Base-by-base conservation (phyloP, 805 yeast species). In the Blastobotrys americana region DNA sequence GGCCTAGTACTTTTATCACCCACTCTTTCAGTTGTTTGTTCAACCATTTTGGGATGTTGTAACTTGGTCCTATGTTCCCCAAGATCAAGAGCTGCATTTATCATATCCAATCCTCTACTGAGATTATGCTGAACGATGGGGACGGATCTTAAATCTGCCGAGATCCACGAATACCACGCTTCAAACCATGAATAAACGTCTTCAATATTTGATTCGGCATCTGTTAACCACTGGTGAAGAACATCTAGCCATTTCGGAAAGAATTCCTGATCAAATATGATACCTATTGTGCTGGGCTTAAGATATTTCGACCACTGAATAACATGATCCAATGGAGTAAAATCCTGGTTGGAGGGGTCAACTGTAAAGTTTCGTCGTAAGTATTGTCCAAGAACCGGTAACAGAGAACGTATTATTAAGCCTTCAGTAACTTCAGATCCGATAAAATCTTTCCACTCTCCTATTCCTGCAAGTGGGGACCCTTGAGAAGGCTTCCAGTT, bases 211-310 rank as follows among this genome's bases (percentile, higher is more conserved):
- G 8, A 34, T 9, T 50, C 48, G 1, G 46, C 31, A 2, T 53
- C 44, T 22, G 33, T 39, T 4, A 64, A 48, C 68, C 69, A 65
- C 37, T 52, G 43, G 16, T 49, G 48, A 16, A 69, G 53, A 3
- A 54, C 54, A 9, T 48, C 47, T 17, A 53, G 42, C 67, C 71
- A 58, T 9, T 71, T 67, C 45, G 73, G 71, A 51, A 73, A 68
- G 16, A 71, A 52, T 18, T 54, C 60, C 33, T 59, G 50, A 37
- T 60, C 65, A 22, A 74, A 28, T 2, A 73, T 34, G 3, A 37
- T 33, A 4, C 50, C 48, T 15, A 60, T 48, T 9, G 47, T 37
- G 13, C 51, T 39, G 3, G 51, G 34, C 13, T 50, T 33, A 5
- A 64, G 48, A 18, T 43, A 42, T 5, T 43, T 41, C 3, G 51